Conservation (phyloP, 176 grass and related monocot species). For the Musa schizocarpa region DNA sequence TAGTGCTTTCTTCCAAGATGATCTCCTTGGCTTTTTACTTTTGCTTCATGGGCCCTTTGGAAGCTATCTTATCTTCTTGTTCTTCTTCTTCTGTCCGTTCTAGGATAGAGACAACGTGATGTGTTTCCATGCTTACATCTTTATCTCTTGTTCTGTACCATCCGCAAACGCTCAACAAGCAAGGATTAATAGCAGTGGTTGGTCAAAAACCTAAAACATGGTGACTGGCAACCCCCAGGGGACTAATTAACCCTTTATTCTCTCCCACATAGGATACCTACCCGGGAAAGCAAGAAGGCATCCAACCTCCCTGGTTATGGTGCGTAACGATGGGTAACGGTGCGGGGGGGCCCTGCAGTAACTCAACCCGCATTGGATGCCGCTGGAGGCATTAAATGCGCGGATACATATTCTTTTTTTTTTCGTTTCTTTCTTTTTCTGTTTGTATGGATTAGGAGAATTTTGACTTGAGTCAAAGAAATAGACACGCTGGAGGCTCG, state of each 20-base stretch:
- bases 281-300: background rate
- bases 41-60: background rate
- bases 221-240: background rate
- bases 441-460: background rate
- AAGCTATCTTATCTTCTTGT: slow-evolving; percentile 13
- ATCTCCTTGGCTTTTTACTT: slow-evolving; percentile 18
- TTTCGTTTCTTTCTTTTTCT: background rate
- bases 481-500: too few relatives aligned
- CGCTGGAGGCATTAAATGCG: background rate
- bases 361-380: background rate
- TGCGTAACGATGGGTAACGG: background rate
- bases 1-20: slow-evolving; percentile 19
- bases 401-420: background rate
- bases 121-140: background rate
- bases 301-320: background rate
- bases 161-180: too few relatives aligned
- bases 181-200: background rate
- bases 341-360: background rate
- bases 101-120: background rate
- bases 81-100: background rate
- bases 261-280: background rate
- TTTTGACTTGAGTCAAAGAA: too few relatives aligned
- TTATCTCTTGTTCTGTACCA: background rate
- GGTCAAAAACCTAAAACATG: background rate
- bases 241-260: background rate